These are phyloP conservation scores for Phytophthora litchii DNA, from an alignment of 352 stramenopile species.

Conservation along the genomic window DNA sequence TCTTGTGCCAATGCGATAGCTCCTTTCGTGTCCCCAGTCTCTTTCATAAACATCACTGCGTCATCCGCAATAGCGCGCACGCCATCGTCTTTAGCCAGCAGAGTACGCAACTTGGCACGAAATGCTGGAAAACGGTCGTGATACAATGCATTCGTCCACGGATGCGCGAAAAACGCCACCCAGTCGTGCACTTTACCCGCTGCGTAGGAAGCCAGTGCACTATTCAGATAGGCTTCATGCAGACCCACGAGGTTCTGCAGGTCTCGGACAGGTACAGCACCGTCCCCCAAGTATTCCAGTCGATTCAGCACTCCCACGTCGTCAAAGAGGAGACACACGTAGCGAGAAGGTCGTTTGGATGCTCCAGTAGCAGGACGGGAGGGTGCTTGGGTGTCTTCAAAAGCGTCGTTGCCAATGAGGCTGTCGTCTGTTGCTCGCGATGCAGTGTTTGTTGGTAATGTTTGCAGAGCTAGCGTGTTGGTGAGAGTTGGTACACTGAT, in stretches of 20 bases:
- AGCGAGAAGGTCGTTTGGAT: constrained; percentile 32
- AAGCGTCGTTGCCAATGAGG: constrained; percentile 23
- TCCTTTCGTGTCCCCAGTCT: constrained; percentile 73
- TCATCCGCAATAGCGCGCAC: constrained; percentile 69
- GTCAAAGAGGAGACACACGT: constrained; percentile 77
- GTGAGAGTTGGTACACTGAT: constrained; percentile 75
- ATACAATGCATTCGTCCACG: constrained; percentile 76
- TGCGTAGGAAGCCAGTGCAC: constrained; percentile 70
- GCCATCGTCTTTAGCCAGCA: constrained; percentile 74
- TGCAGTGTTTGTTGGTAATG: constrained; percentile 53
- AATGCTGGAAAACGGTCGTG: constrained; percentile 86
- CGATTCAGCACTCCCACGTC: constrained; percentile 75
- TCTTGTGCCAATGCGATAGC: constrained; percentile 62
- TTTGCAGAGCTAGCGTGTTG: constrained; percentile 69
- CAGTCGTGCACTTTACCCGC: constrained; percentile 79
- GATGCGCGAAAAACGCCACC: constrained; percentile 82
- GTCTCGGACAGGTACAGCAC: constrained; percentile 64
- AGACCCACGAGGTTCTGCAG: constrained; percentile 78
- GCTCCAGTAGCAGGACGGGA: constrained; percentile 25
- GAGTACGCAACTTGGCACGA: constrained; percentile 54
- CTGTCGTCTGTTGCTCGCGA: constrained; percentile 13
- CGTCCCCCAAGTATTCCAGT: constrained; percentile 71
- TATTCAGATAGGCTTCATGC: constrained; percentile 90
- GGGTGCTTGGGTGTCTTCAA: constrained; percentile 13
- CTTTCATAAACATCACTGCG: constrained; percentile 57